Evolutionary conservation across 495 filamentous ascomycete species (phyloP).

Genomic region (Daldinia concentrica): DNA sequence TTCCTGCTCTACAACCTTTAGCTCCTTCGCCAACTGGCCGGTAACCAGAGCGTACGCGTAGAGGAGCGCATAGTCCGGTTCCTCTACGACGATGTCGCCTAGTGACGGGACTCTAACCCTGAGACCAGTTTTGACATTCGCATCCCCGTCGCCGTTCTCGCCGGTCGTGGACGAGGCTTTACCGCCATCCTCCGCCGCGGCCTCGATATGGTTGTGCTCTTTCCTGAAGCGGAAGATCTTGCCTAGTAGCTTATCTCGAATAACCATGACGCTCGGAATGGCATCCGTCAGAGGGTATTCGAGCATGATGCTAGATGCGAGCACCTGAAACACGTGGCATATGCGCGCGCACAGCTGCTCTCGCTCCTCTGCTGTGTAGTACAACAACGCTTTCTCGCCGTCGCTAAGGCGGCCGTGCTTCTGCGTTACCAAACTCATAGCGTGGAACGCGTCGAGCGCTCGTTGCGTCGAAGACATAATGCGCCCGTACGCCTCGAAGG

Average conservation of each 20-base stretch:
- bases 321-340: conserved; percentile 91
- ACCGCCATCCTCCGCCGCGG: conserved; percentile 27
- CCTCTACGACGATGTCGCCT: conserved; percentile 51
- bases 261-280: conserved; percentile 81
- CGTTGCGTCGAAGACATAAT: conserved; percentile 81
- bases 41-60: conserved; percentile 71
- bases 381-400: conserved; percentile 80
- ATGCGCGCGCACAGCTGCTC: conserved; percentile 82
- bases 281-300: conserved; percentile 92
- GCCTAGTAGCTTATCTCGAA: conserved; percentile 84
- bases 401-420: conserved; percentile 79
- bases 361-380: conserved; percentile 82
- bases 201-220: conserved; percentile 57
- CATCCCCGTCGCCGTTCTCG: conserved; percentile 34
- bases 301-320: conserved; percentile 90
- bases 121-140: conserved; percentile 13
- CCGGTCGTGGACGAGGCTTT: conserved; percentile 11
- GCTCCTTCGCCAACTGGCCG: conserved; percentile 73
- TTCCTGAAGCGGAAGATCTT: conserved; percentile 88
- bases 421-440: conserved; percentile 91
- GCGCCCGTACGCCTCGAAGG: conserved; percentile 69
- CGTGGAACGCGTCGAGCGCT: conserved; percentile 91
- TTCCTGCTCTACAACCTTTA: conserved; percentile 72
- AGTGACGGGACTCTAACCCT: conserved; percentile 16
- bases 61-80: conserved; percentile 63